phyloP scores from a whole-genome alignment of 352 stramenopile genomes.

The Globisporangium abappressorium region DNA sequence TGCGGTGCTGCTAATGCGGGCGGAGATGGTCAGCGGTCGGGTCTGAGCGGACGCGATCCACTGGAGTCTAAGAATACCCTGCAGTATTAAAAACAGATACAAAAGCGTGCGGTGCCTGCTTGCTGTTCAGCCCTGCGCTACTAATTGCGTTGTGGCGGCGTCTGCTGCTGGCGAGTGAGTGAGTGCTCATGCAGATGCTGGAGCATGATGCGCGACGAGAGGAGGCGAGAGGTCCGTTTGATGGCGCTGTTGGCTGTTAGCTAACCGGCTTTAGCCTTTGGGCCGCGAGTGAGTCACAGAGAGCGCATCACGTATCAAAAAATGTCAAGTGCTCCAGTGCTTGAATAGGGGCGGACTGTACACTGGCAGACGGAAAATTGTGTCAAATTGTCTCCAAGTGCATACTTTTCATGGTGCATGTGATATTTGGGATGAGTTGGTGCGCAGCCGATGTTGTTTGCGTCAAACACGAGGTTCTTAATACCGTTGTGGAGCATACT shows the following conservation, averaged over 20 bases:
- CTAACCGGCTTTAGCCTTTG: constrained; percentile 13
- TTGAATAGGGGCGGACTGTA: background rate
- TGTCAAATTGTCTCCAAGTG: background rate
- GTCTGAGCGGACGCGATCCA: background rate
- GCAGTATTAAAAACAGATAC: background rate
- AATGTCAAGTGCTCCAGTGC: background rate
- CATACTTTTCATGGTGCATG: background rate
- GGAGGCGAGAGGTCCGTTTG: background rate
- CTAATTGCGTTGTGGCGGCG: constrained; percentile 4
- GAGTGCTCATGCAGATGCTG: too few species aligned
- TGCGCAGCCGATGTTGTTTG: background rate
- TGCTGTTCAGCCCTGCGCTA: background rate
- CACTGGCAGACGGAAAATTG: background rate
- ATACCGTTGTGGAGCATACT: background rate
- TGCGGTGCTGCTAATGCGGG: background rate
- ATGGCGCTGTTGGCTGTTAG: constrained; percentile 3
- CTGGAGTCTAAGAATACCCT: background rate
- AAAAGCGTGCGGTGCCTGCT: background rate
- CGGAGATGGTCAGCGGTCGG: background rate
- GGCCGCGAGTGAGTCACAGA: constrained; percentile 8
- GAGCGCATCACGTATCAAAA: constrained; percentile 5
- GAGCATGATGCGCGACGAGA: background rate
- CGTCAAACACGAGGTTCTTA: background rate
- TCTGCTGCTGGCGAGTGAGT: background rate
- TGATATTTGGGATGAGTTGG: too few species aligned